Evolutionary conservation across 495 filamentous ascomycete species (phyloP).

Genomic region (Podospora fimiseda): DNA sequence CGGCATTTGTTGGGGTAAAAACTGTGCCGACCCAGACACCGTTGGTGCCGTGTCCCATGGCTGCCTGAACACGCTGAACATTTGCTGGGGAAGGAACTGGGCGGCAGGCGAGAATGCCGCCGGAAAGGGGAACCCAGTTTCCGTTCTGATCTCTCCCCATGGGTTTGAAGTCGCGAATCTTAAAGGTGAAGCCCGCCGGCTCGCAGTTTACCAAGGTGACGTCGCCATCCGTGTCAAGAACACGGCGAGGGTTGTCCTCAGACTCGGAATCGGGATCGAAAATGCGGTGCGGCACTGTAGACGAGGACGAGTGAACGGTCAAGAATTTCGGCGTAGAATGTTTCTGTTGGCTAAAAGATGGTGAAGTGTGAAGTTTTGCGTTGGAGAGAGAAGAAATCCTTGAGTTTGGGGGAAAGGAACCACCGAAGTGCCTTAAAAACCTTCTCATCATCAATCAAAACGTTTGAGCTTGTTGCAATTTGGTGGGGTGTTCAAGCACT

Average conservation of each 20-base stretch:
- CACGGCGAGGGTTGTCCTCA: constrained; percentile 4
- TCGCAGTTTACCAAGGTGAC: background rate
- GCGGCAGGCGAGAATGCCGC: background rate
- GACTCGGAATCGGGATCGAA: constrained; percentile 4
- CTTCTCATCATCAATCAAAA: too few relatives aligned
- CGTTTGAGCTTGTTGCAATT: too few relatives aligned
- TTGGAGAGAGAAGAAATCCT: too few relatives aligned
- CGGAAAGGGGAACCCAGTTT: background rate
- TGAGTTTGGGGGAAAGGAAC: too few relatives aligned
- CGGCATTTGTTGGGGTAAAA: background rate
- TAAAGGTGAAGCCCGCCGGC: background rate
- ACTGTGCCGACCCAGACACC: background rate
- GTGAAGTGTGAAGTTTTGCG: too few relatives aligned
- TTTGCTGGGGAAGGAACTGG: background rate
- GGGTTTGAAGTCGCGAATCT: background rate
- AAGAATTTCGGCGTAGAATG: too few relatives aligned
- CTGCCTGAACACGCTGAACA: constrained; percentile 1
- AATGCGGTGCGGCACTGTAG: too few relatives aligned
- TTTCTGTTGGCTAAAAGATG: too few relatives aligned
- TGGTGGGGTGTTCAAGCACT: too few relatives aligned
- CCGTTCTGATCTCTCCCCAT: background rate
- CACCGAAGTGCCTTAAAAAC: too few relatives aligned
- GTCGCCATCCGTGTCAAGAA: constrained; percentile 5
- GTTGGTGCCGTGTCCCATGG: constrained; percentile 5
- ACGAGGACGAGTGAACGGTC: too few relatives aligned